Conservation (phyloP, 2,329 filamentous ascomycete genomes). For the Talaromyces piceae region DNA sequence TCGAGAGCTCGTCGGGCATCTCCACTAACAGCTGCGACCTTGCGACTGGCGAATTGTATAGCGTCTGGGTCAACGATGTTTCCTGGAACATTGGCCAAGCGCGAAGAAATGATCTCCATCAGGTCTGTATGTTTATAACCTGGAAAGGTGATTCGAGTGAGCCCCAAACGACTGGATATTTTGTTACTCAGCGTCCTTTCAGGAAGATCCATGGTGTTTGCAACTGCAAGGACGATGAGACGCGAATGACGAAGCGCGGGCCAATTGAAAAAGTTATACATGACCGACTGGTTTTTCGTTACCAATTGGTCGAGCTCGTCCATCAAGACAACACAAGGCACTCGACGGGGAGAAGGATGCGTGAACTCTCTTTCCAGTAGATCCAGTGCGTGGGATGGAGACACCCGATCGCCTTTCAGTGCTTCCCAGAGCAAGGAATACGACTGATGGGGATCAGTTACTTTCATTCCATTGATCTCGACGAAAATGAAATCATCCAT, state of each 20-base stretch:
- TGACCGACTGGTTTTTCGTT: conserved; percentile 97
- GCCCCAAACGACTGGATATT: conserved; percentile 82
- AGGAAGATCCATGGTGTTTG: conserved; percentile 97
- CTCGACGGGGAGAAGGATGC: conserved; percentile 78
- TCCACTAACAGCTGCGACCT: conserved; percentile 92
- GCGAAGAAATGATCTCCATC: conserved; percentile 95
- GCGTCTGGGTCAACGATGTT: conserved; percentile 89
- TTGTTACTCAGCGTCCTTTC: conserved; percentile 97
- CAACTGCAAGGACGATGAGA: conserved; percentile 91
- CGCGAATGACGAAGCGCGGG: conserved; percentile 83
- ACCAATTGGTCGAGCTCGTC: conserved; percentile 97
- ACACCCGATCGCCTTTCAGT: conserved; percentile 84
- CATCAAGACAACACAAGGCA: conserved; percentile 96
- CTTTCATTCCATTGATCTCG: conserved; percentile 99
- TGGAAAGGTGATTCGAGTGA: conserved; percentile 93
- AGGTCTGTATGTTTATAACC: conserved; percentile 96
- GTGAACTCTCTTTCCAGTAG: conserved; percentile 88
- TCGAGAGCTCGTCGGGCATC: conserved; percentile 88
- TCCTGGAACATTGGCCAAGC: conserved; percentile 77
- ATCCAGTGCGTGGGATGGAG: conserved; percentile 82
- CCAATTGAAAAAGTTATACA: conserved; percentile 99
- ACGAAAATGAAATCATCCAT: conserved; percentile 98
- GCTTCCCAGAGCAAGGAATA: conserved; percentile 96
- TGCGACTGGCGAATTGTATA: conserved; percentile 90
- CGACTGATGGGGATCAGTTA: conserved; percentile 93